These are phyloP conservation scores for Talaromyces sp. DNA, from an alignment of 2,329 filamentous ascomycete genomes.

Conservation along the genomic window DNA sequence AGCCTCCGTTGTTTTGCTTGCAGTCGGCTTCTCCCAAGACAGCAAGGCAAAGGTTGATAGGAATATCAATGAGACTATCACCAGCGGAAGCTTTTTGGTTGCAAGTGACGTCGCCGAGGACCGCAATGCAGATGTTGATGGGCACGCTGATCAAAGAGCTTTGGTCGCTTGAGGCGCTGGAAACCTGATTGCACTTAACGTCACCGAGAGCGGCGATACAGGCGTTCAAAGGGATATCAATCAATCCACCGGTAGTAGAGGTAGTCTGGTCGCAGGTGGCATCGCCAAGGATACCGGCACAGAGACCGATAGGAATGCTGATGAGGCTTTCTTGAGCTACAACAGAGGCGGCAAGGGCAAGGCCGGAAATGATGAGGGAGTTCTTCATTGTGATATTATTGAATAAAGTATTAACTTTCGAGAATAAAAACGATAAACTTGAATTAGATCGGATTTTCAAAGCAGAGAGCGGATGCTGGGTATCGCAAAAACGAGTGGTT, in stretches of 20 bases:
- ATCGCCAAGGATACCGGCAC: slow-evolving; percentile 25
- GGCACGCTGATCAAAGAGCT: slow-evolving; percentile 27
- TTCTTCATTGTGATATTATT: slow-evolving; percentile 18
- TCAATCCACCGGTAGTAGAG: slow-evolving; percentile 20
- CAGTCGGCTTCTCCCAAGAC: slow-evolving; percentile 28
- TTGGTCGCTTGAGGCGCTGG: slow-evolving; percentile 12
- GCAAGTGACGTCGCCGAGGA: slow-evolving; percentile 28
- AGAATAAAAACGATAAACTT: background rate
- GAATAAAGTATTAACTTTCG: background rate
- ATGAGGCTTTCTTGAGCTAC: slow-evolving; percentile 21
- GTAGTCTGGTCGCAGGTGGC: slow-evolving; percentile 24
- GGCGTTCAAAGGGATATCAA: slow-evolving; percentile 25
- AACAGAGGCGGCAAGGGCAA: slow-evolving; percentile 25
- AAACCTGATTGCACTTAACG: slow-evolving; percentile 26
- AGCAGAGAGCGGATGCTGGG: slow-evolving; percentile 25
- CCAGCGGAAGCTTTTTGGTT: slow-evolving; percentile 20
- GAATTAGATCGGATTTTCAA: slow-evolving; percentile 12
- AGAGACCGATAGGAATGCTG: slow-evolving; percentile 25
- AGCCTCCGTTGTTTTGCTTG: slow-evolving; percentile 15
- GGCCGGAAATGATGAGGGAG: slow-evolving; percentile 23
- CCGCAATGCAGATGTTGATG: slow-evolving; percentile 28
- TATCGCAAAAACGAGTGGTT: slow-evolving; percentile 27
- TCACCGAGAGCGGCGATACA: slow-evolving; percentile 26
- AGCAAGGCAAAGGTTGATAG: slow-evolving; percentile 27
- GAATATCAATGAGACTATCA: slow-evolving; percentile 27